A percentile compares a stretch with the other conserved stretches of the same genome.
Conservation (phyloP, 768 basidiomycete genomes). For the Royoungia palumana region DNA sequence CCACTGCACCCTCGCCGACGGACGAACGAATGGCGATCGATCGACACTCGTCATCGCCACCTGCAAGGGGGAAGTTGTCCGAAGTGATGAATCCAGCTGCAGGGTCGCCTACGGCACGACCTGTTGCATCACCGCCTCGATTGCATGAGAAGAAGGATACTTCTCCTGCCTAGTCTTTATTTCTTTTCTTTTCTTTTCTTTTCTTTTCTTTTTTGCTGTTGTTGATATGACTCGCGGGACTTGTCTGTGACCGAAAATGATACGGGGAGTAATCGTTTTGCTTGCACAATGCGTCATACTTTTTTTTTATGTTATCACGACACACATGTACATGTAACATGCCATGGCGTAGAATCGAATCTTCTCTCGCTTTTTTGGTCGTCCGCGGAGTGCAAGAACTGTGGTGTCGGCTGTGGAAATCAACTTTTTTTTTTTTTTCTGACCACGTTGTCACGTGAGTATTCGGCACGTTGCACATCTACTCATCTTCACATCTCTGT, state of each 20-base stretch:
- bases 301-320: constrained; percentile 24
- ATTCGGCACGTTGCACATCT: too few relatives aligned
- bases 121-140: constrained; percentile 54
- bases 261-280: constrained; percentile 21
- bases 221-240: constrained; percentile 5
- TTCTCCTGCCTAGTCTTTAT: constrained; percentile 20
- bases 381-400: neutral
- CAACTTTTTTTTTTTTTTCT: neutral
- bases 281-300: constrained; percentile 9
- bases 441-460: neutral
- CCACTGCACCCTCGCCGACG: constrained; percentile 53
- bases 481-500: too few relatives aligned
- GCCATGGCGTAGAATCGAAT: constrained; percentile 12
- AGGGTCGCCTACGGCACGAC: constrained; percentile 51
- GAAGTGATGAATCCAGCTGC: constrained; percentile 49
- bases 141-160: constrained; percentile 32
- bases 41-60: constrained; percentile 46
- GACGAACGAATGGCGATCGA: constrained; percentile 35
- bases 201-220: constrained; percentile 16
- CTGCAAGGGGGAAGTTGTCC: constrained; percentile 50
- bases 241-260: constrained; percentile 18
- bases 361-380: neutral
- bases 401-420: neutral
- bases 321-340: constrained; percentile 31
- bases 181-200: constrained; percentile 1